Evolutionary conservation across 345 rosid genomes (phyloP).

Genomic region (Ceriops zippeliana): DNA sequence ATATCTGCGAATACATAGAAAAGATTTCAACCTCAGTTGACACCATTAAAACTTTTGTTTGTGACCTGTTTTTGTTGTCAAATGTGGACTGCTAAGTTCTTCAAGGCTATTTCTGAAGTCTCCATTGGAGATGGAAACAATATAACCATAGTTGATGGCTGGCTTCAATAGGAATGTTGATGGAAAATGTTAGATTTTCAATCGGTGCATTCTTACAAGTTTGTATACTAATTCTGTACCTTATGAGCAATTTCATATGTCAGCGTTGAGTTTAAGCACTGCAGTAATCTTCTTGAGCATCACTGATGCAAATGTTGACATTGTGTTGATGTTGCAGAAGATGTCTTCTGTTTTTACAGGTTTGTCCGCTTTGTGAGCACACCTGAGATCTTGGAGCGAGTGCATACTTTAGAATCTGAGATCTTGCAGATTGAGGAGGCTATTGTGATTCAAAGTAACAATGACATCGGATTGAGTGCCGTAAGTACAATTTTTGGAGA

Average conservation of each 20-base stretch:
- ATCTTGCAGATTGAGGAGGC: conserved; percentile 90
- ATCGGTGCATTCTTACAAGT: too few species aligned
- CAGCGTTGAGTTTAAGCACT: too few species aligned
- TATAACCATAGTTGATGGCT: not conserved
- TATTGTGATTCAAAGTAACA: conserved; percentile 69
- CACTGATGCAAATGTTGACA: not conserved
- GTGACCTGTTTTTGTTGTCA: too few species aligned
- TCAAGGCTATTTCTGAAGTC: not conserved
- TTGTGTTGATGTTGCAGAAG: not conserved
- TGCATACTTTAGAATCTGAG: conserved; percentile 77
- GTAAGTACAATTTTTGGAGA: conserved; percentile 41
- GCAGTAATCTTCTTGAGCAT: not conserved
- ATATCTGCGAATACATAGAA: too few species aligned
- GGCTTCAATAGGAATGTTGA: not conserved
- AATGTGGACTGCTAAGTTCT: not conserved
- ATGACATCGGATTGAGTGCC: conserved; percentile 41
- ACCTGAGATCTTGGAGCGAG: conserved; percentile 85
- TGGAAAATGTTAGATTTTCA: too few species aligned
- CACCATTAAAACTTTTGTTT: not conserved
- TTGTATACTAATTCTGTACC: too few species aligned
- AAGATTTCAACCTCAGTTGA: not conserved
- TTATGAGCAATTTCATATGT: too few species aligned
- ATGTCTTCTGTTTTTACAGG: conserved; percentile 40
- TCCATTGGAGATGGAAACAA: not conserved
- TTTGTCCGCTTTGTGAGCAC: conserved; percentile 98